Evolutionary conservation across 768 basidiomycete species (phyloP), one percentile per base, ranked within the genome.

Genomic region (Suillus weaverae): DNA sequence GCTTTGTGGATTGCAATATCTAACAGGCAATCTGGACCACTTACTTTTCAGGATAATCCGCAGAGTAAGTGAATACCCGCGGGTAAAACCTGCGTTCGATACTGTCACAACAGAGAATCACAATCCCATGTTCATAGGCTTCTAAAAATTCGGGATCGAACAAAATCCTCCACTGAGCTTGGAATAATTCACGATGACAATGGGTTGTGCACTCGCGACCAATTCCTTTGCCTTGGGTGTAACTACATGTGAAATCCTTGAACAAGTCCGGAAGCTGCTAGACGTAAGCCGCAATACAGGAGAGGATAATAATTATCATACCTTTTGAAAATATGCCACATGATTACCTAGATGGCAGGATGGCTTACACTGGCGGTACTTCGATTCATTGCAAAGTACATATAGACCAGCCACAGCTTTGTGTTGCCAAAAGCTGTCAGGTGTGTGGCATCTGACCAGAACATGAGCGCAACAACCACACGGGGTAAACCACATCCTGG

Each of bases 41-140:
- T 44, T 4, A 79, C 79, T 77, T 78, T 53, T 80, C 26, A 0
- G 69, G 69, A 62, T 70, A 70, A 46, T 70, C 69, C 0, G 69
- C 69, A 20, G 68, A 66, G 44, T 69, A 70, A 8, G 65, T 70
- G n/a, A 70, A 69, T 26, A 70, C 64, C 3, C 65, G 30, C 11
- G 63, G 69, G 44, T 66, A 70, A 30, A 70, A 54, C 38, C 69
- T 35, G 9, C 69, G 54, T 41, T 43, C n/a, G 50, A 70, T 26
- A 13, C 62, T 50, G 43, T 70, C 66, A 48, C 30, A 39, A 26
- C 69, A 70, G 7, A 26, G 38, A 8, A 70, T 68, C 10, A 70
- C 62, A 5, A 70, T 70, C 2, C 69, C 68, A 56, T 70, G 65
- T 30, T 60, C 20, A 13, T 62, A 70, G 2, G 62, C 69, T 44